phyloP scores from a whole-genome alignment of 768 basidiomycete genomes.

The Suillus paluster region DNA sequence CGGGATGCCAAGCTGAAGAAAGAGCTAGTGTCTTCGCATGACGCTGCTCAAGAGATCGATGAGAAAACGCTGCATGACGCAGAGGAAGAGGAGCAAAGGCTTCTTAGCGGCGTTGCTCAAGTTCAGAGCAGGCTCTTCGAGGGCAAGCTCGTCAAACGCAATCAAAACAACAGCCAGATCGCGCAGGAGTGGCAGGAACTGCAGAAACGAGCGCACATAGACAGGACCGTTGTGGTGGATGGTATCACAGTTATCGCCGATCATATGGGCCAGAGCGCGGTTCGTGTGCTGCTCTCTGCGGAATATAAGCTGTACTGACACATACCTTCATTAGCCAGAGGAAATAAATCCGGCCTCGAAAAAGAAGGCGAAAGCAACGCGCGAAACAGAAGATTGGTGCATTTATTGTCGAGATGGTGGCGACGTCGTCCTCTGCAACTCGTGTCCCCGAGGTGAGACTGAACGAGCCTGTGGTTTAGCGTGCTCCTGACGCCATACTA shows the following conservation, averaged over 20 bases:
- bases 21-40: conserved; percentile 34
- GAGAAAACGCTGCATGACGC: conserved; percentile 42
- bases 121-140: conserved; percentile 65
- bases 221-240: conserved; percentile 44
- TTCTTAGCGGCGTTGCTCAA: conserved; percentile 60
- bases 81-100: conserved; percentile 55
- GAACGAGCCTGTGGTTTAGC: background rate
- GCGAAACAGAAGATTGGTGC: conserved; percentile 63
- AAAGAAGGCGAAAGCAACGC: conserved; percentile 41
- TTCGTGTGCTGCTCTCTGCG: conserved; percentile 20
- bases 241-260: conserved; percentile 40
- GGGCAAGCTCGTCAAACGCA: conserved; percentile 44
- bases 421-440: conserved; percentile 48
- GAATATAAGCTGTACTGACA: background rate
- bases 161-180: conserved; percentile 45
- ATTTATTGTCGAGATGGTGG: conserved; percentile 64
- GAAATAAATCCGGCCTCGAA: conserved; percentile 21
- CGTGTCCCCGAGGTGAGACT: conserved; percentile 58
- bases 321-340: conserved; percentile 17
- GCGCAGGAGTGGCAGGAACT: conserved; percentile 50
- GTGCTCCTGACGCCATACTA: background rate
- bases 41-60: conserved; percentile 13
- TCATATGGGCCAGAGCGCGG: conserved; percentile 30
- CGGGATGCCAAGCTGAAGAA: conserved; percentile 52
- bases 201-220: conserved; percentile 47